A percentile compares a stretch with the other conserved stretches of the same genome.
Conservation (phyloP, 1,139 yeast species). For the Waltiozyma sp. region DNA sequence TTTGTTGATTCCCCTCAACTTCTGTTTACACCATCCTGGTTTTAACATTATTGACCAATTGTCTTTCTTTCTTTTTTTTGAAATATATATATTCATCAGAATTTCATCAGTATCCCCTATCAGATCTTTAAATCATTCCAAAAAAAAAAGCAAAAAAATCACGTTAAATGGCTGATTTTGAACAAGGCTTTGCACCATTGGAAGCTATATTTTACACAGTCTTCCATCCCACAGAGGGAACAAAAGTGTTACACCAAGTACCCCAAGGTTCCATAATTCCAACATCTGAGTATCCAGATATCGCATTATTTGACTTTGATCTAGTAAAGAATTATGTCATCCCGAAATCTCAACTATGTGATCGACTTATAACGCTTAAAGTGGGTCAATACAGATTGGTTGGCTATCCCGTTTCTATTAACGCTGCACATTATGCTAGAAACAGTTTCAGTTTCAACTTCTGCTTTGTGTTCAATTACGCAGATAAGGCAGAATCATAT, state of each 20-base stretch:
- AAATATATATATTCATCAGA: too few species aligned
- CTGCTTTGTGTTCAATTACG: conserved; percentile 81
- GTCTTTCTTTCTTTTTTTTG: too few species aligned
- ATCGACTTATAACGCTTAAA: conserved; percentile 64
- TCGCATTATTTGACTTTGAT: conserved; percentile 61
- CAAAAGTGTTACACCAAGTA: conserved; percentile 87
- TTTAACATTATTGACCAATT: too few species aligned
- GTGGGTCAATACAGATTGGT: conserved; percentile 61
- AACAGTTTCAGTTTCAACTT: conserved; percentile 89
- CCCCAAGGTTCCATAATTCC: conserved; percentile 53
- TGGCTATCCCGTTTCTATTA: conserved; percentile 87
- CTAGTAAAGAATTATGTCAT: conserved; percentile 81
- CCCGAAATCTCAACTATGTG: conserved; percentile 88
- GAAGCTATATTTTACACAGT: conserved; percentile 81
- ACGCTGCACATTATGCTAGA: conserved; percentile 66
- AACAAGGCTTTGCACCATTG: conserved; percentile 69
- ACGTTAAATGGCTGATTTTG: not conserved
- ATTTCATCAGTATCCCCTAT: too few species aligned
- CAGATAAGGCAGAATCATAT: conserved; percentile 74
- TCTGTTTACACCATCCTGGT: too few species aligned
- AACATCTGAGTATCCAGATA: conserved; percentile 14
- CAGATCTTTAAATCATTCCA: too few species aligned
- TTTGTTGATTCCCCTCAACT: too few species aligned
- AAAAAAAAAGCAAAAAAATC: too few species aligned
- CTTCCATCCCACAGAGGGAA: conserved; percentile 92